phyloP scores from a whole-genome alignment of 2,329 filamentous ascomycete species.

The Fusarium sp. region DNA sequence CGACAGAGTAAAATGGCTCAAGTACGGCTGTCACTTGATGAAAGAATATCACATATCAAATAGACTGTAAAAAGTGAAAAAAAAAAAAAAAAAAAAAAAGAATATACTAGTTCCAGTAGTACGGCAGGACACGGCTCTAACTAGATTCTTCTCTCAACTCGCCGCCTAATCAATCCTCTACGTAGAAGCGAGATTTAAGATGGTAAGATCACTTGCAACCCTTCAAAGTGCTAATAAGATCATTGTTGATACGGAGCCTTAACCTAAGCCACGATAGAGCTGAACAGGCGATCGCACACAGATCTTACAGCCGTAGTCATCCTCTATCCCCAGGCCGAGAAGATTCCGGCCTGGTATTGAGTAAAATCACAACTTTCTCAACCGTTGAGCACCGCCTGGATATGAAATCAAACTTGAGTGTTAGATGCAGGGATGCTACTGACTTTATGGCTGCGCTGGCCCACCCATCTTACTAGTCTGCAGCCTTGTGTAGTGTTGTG shows the following conservation, averaged over 20 bases:
- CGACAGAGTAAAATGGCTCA: accelerated
- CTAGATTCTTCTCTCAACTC: accelerated
- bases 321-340: too few species aligned
- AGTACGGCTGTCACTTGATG: accelerated
- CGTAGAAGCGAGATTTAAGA: background rate
- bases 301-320: too few species aligned
- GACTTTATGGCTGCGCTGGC: accelerated
- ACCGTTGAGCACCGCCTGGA: too few species aligned
- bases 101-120: accelerated
- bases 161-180: accelerated
- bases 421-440: accelerated
- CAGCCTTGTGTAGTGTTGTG: background rate
- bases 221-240: too few species aligned
- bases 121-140: accelerated
- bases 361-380: too few species aligned
- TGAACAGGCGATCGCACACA: too few species aligned
- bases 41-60: background rate
- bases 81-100: accelerated
- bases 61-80: accelerated
- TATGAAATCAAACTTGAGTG: too few species aligned
- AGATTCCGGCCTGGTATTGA: too few species aligned
- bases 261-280: too few species aligned
- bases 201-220: accelerated
- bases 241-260: too few species aligned
- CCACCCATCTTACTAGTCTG: background rate